phyloP scores from a whole-genome alignment of 352 stramenopile species.

The Pythium pyrilobum region DNA sequence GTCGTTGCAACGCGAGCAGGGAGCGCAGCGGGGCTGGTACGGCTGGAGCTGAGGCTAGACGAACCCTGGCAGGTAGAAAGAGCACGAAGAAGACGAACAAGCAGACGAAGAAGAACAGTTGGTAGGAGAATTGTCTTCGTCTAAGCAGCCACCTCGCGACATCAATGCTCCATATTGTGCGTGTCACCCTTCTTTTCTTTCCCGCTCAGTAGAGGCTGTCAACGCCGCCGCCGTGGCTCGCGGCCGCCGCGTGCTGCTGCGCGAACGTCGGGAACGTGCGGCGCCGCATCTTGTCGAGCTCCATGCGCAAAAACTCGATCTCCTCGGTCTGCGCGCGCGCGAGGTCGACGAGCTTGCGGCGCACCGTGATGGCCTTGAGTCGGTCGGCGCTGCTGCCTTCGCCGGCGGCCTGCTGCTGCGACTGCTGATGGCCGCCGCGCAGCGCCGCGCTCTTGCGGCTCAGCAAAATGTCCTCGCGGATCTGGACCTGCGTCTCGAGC shows the following conservation, averaged over 20 bases:
- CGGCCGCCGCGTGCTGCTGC: constrained; percentile 36
- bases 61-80: too few relatives aligned
- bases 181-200: not conserved
- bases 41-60: too few relatives aligned
- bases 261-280: constrained; percentile 92
- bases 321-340: constrained; percentile 88
- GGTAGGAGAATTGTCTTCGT: too few relatives aligned
- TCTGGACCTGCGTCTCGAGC: constrained; percentile 79
- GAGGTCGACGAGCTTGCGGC: constrained; percentile 87
- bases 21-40: too few relatives aligned
- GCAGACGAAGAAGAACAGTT: not conserved
- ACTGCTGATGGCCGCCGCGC: too few relatives aligned
- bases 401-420: too few relatives aligned
- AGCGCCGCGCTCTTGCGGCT: constrained; percentile 54
- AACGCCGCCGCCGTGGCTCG: constrained; percentile 13
- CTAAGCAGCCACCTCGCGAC: too few relatives aligned
- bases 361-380: constrained; percentile 88
- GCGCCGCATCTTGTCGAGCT: constrained; percentile 88
- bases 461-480: constrained; percentile 83
- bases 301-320: constrained; percentile 84
- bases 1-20: not conserved
- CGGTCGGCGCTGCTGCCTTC: too few relatives aligned
- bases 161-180: too few relatives aligned
- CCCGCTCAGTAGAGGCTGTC: constrained; percentile 11
- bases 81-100: not conserved